Percentiles rank a stretch among this genome's conserved stretches.
phyloP scores from a whole-genome alignment of 352 stramenopile species.

The Hyaloperonospora arabidopsidis region DNA sequence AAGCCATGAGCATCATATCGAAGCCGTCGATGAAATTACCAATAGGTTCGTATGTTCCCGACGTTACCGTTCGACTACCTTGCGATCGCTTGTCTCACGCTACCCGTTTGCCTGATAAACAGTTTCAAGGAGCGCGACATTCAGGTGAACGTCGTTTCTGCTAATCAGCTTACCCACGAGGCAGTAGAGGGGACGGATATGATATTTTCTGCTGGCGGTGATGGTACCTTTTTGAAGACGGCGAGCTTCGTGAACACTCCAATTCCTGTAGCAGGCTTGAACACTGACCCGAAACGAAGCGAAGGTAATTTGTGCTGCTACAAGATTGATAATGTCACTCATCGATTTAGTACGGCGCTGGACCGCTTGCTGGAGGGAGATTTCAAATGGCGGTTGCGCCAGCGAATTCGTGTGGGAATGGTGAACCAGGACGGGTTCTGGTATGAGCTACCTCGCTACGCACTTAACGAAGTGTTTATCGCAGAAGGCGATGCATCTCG shows the following conservation, averaged over 20 bases:
- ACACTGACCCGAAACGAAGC: conserved; percentile 78
- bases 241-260: conserved; percentile 82
- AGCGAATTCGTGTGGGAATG: conserved; percentile 83
- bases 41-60: conserved; percentile 29
- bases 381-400: conserved; percentile 71
- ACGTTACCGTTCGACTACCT: background rate
- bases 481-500: conserved; percentile 79
- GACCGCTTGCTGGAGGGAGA: conserved; percentile 64
- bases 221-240: conserved; percentile 84
- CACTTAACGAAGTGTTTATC: conserved; percentile 87
- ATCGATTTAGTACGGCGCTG: conserved; percentile 64
- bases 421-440: conserved; percentile 85
- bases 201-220: conserved; percentile 79
- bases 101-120: conserved; percentile 3
- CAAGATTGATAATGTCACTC: conserved; percentile 65
- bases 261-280: conserved; percentile 77
- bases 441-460: conserved; percentile 79
- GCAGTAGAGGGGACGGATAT: conserved; percentile 72
- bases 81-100: conserved; percentile 3
- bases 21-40: conserved; percentile 81
- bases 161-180: conserved; percentile 74
- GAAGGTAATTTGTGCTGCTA: conserved; percentile 86
- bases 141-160: conserved; percentile 61
- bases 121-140: conserved; percentile 68
- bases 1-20: conserved; percentile 81